Evolutionary conservation across 2,329 filamentous ascomycete genomes (phyloP).

Genomic region (Aspergillus fijiensis): DNA sequence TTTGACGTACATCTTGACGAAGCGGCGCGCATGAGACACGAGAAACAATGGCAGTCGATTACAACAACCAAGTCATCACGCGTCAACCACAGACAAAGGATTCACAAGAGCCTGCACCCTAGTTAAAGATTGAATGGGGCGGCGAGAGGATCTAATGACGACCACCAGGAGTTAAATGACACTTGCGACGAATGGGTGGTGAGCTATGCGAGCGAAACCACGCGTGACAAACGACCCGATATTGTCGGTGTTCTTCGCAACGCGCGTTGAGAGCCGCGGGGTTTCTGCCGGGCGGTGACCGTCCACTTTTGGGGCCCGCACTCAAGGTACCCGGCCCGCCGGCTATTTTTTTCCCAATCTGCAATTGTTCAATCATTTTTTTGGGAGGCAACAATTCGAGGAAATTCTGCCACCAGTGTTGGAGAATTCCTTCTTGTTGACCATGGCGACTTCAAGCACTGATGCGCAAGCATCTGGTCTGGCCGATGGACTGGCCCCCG

Average conservation of each 20-base stretch:
- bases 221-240: slow-evolving; percentile 22
- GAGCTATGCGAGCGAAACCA: slow-evolving; percentile 14
- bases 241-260: slow-evolving; percentile 7
- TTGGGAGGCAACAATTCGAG: not conserved
- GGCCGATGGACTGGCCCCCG: slow-evolving; percentile 48
- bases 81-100: slow-evolving; percentile 15
- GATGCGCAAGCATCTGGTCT: slow-evolving; percentile 27
- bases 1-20: slow-evolving; percentile 86
- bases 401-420: not conserved
- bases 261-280: slow-evolving; percentile 28
- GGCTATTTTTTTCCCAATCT: slow-evolving; percentile 21
- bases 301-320: not conserved
- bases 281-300: slow-evolving; percentile 41
- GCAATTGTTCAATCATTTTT: slow-evolving; percentile 5
- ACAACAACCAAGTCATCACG: slow-evolving; percentile 33
- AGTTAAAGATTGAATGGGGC: not conserved
- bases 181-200: slow-evolving; percentile 16
- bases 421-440: not conserved
- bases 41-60: slow-evolving; percentile 22
- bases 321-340: slow-evolving; percentile 4
- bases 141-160: slow-evolving; percentile 1
- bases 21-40: slow-evolving; percentile 28
- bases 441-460: slow-evolving; percentile 28
- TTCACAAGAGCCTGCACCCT: slow-evolving; percentile 5
- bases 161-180: slow-evolving; percentile 4